Base-by-base conservation (phyloP, 768 basidiomycete species). In the Suillus clintonianus region DNA sequence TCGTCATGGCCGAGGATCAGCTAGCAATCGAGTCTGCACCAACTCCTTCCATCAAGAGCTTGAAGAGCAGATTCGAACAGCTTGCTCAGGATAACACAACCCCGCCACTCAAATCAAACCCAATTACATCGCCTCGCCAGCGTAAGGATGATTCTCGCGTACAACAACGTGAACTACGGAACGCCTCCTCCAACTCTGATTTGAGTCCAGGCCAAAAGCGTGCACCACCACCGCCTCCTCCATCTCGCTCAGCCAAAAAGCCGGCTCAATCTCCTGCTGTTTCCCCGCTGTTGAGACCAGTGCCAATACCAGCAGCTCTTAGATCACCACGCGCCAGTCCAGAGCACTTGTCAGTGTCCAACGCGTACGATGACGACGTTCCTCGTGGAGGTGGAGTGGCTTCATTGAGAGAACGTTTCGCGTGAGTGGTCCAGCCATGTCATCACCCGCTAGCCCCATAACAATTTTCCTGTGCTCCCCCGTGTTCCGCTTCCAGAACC, bases 41-140 rank as follows among this genome's bases (percentile, higher is more conserved):
- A 42, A 78, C 82, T 19, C 85, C 85, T 43, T 86, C 90, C 3
- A 90, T 92, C 60, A 88, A 83, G 74, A 90, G 82, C 64, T 79
- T 93, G 19, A 84, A 85, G 51, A 90, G 88, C 36, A 85, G 79
- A 69, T 93, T 92, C 70, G 91, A 93, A 71, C 83, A 86, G 68
- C 76, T 91, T 30, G 87, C 89, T 4, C 77, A 79, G 53, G 78
- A 79, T 11, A 75, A 80, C 14, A 71, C 72, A 41, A 42, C 64
- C 39, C 45, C 71, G 47, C 27, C 67, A 41, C 41, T 58, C 34
- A 65, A 56, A 53, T 9, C 30, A 39, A 27, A 3, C 5, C 65
- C 57, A 41, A 68, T 58, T 64, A 70, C 64, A 62, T 66, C 22
- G 15, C 36, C 54, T 14, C 55, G 55, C 14, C 54, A 37, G 7